Base-by-base conservation (phyloP, 768 basidiomycete species). In the Boletales sp. region DNA sequence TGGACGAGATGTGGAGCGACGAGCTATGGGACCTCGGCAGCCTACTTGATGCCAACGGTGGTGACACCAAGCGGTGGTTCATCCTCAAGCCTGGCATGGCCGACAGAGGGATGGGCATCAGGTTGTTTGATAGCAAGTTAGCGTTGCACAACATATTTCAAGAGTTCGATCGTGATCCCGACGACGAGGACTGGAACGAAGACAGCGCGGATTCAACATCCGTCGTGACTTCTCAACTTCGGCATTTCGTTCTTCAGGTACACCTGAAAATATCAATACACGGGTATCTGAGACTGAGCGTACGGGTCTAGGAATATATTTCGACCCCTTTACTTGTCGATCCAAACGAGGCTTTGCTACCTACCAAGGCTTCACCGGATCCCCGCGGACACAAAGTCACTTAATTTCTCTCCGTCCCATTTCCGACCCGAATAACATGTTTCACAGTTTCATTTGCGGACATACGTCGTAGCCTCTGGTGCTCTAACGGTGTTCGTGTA, bases 41-140 rank as follows among this genome's bases (percentile, higher is more conserved):
- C 40, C 72, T 75, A 17, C 76, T 97, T 29, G 77, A 83, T 18
- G 55, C 61, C 5, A 72, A 70, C 17, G 35, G 8, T 12, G 24
- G 18, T 15, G 39, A 49, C n/a, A 42, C 38, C 27, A 57, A 55
- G 15, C 72, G 57, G 43, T 97, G 95, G 95, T 98, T 86, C 80
- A 95, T 99, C 53, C 71, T 99, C 45, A 99, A 99, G 71, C 94
- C 97, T 40, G 91, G 93, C 15, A 95, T 99, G 90, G 87, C 94
- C 2, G 94, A 98, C 72, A 80, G 92, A 43, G 97, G 94, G 12
- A 91, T 92, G 78, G 97, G 95, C 2, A 94, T 99, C 55, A 73
- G 94, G 40, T 70, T 99, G 41, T 97, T 99, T 69, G 82, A 86
- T 45, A 85, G 78, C 47, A 87, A 87, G 67, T 80, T 81, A 12